Evolutionary conservation across 139 green algal species (phyloP).

Genomic region (Nannochloris sp.): DNA sequence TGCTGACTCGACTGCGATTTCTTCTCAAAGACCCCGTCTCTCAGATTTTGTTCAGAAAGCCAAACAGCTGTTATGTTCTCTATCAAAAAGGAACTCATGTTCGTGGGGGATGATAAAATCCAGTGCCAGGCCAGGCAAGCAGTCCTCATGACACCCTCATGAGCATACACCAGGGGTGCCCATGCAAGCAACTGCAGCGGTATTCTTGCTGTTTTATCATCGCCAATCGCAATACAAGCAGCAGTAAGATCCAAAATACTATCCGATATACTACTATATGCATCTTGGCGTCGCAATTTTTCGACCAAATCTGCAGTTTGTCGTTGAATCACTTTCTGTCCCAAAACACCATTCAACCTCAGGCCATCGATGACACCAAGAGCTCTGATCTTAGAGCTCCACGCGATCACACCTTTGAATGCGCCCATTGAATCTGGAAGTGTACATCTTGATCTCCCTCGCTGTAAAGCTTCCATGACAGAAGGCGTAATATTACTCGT

Average conservation of each 20-base stretch:
- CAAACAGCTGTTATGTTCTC: slow-evolving; percentile 31
- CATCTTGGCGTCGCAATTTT: not conserved
- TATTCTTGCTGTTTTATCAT: not conserved
- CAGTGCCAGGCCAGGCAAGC: slow-evolving; percentile 45
- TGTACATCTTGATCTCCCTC: slow-evolving; percentile 6
- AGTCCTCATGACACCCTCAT: slow-evolving; percentile 31
- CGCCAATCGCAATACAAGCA: slow-evolving; percentile 18
- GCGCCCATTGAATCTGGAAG: slow-evolving; percentile 10
- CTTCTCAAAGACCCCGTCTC: not conserved
- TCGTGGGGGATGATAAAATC: slow-evolving; percentile 31
- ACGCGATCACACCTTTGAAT: slow-evolving; percentile 21
- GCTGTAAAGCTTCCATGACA: slow-evolving; percentile 15
- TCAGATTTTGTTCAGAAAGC: not conserved
- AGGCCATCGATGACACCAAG: slow-evolving; percentile 29
- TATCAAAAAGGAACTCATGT: slow-evolving; percentile 42
- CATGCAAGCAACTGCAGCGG: slow-evolving; percentile 34
- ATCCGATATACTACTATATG: slow-evolving; percentile 1
- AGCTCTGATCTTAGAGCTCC: slow-evolving; percentile 28
- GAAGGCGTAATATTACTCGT: slow-evolving; percentile 13
- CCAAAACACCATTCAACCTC: slow-evolving; percentile 2
- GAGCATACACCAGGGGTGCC: slow-evolving; percentile 30
- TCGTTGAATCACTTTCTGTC: slow-evolving; percentile 6
- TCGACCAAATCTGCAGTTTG: slow-evolving; percentile 5
- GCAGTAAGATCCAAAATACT: slow-evolving; percentile 17
- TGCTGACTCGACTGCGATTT: not conserved